Base-by-base conservation (phyloP, 768 basidiomycete species). In the Nidula microcarpa region DNA sequence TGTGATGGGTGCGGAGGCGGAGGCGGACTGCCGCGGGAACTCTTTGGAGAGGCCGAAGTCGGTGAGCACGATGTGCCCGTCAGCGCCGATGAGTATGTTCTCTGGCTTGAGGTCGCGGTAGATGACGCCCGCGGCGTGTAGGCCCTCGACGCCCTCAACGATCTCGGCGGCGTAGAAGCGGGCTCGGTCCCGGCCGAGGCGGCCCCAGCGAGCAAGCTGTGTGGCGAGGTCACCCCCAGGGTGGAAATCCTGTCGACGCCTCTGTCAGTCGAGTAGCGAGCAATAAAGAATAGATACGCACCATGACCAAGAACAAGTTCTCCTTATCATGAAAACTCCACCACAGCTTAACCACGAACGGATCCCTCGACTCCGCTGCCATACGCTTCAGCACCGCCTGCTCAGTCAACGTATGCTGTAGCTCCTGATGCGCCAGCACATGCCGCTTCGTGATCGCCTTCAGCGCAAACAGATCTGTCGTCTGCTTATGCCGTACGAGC, bases 321-420 rank as follows among this genome's bases (percentile, higher is more conserved):
- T 98, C 94, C 72, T 91, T 90, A 72, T 98, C 95, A 70, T 98
- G 95, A 74, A 98, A 99, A 70, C 90, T 90, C 89, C 91, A 95
- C 85, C 93, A 91, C 14, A 99, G 81, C 68, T 89, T 92, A 55
- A 98, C 93, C 50, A 98, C 91, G 67, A 98, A 99, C 9, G 94
- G 94, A 66, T 98, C 94, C 60, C 82, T 80, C 53, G 85, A 82
- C 61, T 89, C 85, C 4, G 92, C 91, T 1, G 94, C 90, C 89
- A 98, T 95, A 43, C 91, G 80, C 71, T 91, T 94, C 64, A 99
- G 72, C 33, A 99, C 96, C 6, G 91, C 87, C 68, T 98, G 94
- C 71, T 99, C 97, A 3, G 95, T 96, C 56, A 97, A 77, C 2
- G 96, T 98, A 71, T 98, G 97, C 63, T 91, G 87, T 52, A 99